Base-by-base conservation (phyloP, 176 grass and related monocot genomes). In the Chrysopogon serrulatus region DNA sequence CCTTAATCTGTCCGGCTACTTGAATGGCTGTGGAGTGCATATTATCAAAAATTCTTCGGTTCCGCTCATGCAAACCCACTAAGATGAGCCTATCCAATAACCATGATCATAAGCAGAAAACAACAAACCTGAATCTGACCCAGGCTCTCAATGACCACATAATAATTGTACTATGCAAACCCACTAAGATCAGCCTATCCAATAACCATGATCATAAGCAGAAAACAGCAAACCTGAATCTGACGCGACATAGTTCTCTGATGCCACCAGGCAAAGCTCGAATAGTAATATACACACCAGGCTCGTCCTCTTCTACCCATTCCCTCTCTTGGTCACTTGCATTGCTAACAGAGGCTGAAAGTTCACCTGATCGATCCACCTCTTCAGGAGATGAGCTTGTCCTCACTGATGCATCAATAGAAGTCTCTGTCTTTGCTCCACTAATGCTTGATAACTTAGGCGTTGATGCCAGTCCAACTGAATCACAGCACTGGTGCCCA, bases 291-390 rank as follows among this genome's bases (percentile, higher is more conserved):
- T 97, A 97, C 36, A 97, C 91, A 75, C 92, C 94, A 44, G 94
- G 87, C 24, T 94, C 89, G 56, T 97, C 94, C 83, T 97, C 94
- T 76, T 97, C 90, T 48, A 94, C 85, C 94, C 92, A 94, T 66
- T 97, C 94, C 34, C 91, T 92, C 71, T 94, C 91, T 56, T 88
- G 83, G 27, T 94, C 92, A 23, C 92, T 97, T n/a, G 83, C 90
- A 82, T 97, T 90, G 85, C 94, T 97, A 28, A 94, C 43, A 40
- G 87, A 94, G 23, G 77, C 91, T 2, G 87, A 94, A 37, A 92
- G 79, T 64, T 93, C 94, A 48, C 88, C 85, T 21, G 84, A 97
- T 36, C 11, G 85, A 62, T 97, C 94, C 3, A 86, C 82, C 39
- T 97, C 87, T 51, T 89, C 89, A 37, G 85, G 89, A 44, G 91